Conservation (phyloP, 225 moss, liverwort and hornwort genomes). For the Physcomitrium patens region DNA sequence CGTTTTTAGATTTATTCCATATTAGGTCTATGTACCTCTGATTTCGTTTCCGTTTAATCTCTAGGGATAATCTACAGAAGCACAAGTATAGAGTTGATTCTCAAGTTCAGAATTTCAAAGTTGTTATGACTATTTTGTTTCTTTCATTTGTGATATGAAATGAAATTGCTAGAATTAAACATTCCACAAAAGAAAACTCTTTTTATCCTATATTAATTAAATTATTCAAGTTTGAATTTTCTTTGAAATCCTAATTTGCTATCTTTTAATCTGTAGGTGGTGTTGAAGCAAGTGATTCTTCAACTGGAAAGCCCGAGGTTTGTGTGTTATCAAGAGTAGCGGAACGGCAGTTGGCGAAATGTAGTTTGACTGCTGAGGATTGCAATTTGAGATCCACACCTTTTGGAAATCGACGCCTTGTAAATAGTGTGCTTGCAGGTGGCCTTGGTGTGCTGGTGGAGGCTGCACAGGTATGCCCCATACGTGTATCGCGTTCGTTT, state of each 20-base stretch:
- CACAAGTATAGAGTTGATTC: background rate
- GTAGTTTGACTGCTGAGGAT: constrained; percentile 34
- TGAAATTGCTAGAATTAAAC: background rate
- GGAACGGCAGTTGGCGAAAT: constrained; percentile 39
- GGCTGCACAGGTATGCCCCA: constrained; percentile 61
- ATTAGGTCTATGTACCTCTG: background rate
- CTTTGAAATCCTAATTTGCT: constrained; percentile 27
- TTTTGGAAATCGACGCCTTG: constrained; percentile 43
- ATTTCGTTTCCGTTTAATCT: background rate
- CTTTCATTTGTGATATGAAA: constrained; percentile 15
- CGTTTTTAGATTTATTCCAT: constrained; percentile 5
- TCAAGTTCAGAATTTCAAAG: background rate
- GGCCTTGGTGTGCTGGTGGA: constrained; percentile 74
- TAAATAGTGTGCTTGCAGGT: constrained; percentile 51
- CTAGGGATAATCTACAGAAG: background rate
- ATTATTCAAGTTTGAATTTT: background rate
- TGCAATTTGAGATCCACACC: constrained; percentile 42
- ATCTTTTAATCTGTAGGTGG: constrained; percentile 37
- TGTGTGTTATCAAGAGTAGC: constrained; percentile 42
- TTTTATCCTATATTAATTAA: background rate
- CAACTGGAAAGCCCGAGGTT: constrained; percentile 48
- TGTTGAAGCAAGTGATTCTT: constrained; percentile 52
- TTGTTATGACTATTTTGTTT: constrained; percentile 2
- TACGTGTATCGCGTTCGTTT: background rate
- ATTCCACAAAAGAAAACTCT: background rate